A percentile compares a stretch with the other conserved stretches of the same genome.
Evolutionary conservation across 345 rosid genomes (phyloP).

Genomic region (Acer campestre): DNA sequence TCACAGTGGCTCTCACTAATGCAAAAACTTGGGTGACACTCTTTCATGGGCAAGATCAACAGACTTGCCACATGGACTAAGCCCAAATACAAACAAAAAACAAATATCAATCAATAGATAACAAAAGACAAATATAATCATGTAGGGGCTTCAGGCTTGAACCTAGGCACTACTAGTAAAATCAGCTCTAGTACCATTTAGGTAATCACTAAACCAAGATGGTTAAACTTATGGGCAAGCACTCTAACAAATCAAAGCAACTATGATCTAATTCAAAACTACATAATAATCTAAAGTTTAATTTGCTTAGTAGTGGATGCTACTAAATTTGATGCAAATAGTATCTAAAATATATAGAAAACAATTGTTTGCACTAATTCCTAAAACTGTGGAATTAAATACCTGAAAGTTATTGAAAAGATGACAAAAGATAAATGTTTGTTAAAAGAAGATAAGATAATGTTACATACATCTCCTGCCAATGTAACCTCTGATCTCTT

Average conservation of each 20-base stretch:
- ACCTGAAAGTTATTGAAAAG: constrained; percentile 3
- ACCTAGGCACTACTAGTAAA: neutral
- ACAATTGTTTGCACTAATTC: neutral
- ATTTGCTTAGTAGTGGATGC: neutral
- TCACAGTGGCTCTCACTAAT: neutral
- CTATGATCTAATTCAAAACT: constrained; percentile 1
- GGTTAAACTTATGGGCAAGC: neutral
- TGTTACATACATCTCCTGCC: constrained; percentile 56
- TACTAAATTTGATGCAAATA: neutral
- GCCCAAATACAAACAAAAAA: too few relatives aligned
- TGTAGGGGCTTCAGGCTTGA: neutral
- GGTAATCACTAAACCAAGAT: too few relatives aligned
- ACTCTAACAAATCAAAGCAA: neutral
- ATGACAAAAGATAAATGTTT: neutral
- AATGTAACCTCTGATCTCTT: constrained; percentile 66
- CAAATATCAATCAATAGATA: neutral
- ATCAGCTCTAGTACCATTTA: neutral
- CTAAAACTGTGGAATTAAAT: neutral
- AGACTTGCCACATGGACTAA: too few relatives aligned
- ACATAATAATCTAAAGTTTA: neutral
- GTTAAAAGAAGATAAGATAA: constrained; percentile 8
- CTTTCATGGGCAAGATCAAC: too few relatives aligned
- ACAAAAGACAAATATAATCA: neutral
- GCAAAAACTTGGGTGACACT: neutral
- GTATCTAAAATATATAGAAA: neutral